A percentile compares a stretch with the other conserved stretches of the same genome.
Evolutionary conservation across 1,284 basidiomycete genomes (phyloP).

Genomic region (Stereum hirsutum): DNA sequence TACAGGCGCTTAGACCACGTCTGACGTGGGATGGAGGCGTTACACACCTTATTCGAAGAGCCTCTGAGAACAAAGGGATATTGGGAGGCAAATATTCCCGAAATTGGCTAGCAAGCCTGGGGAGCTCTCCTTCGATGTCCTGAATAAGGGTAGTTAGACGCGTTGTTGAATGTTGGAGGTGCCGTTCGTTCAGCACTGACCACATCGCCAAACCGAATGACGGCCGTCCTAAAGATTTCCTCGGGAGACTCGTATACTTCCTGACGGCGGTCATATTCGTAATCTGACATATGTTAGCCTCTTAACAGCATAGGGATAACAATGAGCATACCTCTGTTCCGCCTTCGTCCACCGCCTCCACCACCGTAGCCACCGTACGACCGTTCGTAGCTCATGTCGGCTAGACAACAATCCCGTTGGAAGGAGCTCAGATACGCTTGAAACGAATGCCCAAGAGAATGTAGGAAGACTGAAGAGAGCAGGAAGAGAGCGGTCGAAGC

Average conservation of each 20-base stretch:
- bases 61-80: constrained; percentile 61
- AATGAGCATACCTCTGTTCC: constrained; percentile 29
- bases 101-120: constrained; percentile 55
- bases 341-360: too few species aligned
- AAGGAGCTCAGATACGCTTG: too few species aligned
- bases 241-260: constrained; percentile 63
- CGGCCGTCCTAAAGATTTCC: constrained; percentile 57
- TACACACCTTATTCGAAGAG: constrained; percentile 65
- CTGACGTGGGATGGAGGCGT: neutral
- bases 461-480: too few species aligned
- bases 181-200: too few species aligned
- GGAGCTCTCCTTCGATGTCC: constrained; percentile 66
- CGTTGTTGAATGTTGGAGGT: neutral
- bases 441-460: too few species aligned
- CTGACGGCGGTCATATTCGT: constrained; percentile 54
- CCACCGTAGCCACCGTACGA: constrained; percentile 28
- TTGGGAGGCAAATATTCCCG: constrained; percentile 47
- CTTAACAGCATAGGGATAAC: constrained; percentile 3
- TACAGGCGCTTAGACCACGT: constrained; percentile 5
- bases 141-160: constrained; percentile 20
- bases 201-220: constrained; percentile 77
- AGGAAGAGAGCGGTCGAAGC: too few species aligned
- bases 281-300: constrained; percentile 21
- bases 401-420: too few species aligned
- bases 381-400: constrained; percentile 41